Conservation (phyloP, 2,329 filamentous ascomycete species). For the Fusarium sp. region DNA sequence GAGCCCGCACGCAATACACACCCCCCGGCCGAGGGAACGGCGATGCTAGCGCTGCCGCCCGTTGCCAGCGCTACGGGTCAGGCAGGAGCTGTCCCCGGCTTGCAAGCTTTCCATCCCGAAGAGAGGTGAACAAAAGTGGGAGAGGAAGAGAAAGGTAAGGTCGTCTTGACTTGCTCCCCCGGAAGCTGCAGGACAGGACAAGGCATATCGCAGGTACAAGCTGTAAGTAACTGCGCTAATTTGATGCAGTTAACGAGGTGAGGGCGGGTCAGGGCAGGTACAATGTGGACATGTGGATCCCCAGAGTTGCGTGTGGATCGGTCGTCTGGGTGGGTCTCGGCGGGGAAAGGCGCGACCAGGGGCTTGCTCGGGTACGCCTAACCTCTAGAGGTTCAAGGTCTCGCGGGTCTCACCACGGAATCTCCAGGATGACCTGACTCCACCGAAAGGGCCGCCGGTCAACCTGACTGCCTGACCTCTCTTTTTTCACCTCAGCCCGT, state of each 20-base stretch:
- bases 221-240: slow-evolving; percentile 9
- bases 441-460: slow-evolving; percentile 20
- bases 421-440: slow-evolving; percentile 32
- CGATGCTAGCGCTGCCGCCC: slow-evolving; percentile 38
- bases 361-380: slow-evolving; percentile 45
- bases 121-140: slow-evolving; percentile 1
- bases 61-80: slow-evolving; percentile 40
- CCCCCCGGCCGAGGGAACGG: slow-evolving; percentile 13
- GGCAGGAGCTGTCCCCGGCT: slow-evolving; percentile 22
- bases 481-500: slow-evolving; percentile 14
- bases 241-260: slow-evolving; percentile 31
- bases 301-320: background rate
- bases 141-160: background rate
- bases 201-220: background rate
- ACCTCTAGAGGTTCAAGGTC: slow-evolving; percentile 48
- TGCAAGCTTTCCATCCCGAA: slow-evolving; percentile 22
- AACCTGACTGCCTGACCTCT: slow-evolving; percentile 24
- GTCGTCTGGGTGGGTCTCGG: slow-evolving; percentile 6
- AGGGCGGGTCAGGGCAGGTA: slow-evolving; percentile 3
- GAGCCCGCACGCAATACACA: slow-evolving; percentile 10
- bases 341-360: slow-evolving; percentile 35
- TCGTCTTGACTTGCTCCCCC: background rate
- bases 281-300: background rate
- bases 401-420: slow-evolving; percentile 44
- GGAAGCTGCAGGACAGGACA: slow-evolving; percentile 34